These are phyloP conservation scores for Hypoxylon sp. DNA, from an alignment of 2,329 filamentous ascomycete species.

Conservation along the genomic window DNA sequence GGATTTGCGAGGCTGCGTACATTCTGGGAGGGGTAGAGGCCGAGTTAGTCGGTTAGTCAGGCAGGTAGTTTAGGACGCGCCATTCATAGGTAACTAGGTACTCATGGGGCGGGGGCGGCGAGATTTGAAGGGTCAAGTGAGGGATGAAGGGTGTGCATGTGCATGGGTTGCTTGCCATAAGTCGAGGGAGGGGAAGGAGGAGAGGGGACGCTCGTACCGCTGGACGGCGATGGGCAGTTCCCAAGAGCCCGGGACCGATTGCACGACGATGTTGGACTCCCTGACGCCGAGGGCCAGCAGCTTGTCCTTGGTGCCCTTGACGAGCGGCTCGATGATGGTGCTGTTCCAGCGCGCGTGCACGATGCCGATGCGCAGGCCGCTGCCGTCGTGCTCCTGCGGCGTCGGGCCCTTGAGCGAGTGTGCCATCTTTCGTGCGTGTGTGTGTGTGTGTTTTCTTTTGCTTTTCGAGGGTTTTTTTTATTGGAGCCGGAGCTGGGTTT, in stretches of 20 bases:
- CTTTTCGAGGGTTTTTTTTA: neutral
- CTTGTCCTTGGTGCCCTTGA: constrained; percentile 83
- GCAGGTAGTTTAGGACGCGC: constrained; percentile 5
- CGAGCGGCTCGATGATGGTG: constrained; percentile 86
- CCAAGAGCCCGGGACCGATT: constrained; percentile 94
- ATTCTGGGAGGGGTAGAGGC: constrained; percentile 68
- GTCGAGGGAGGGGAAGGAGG: constrained; percentile 15
- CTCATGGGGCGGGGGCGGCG: neutral
- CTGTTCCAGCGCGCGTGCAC: constrained; percentile 97
- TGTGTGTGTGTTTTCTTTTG: constrained; percentile 31
- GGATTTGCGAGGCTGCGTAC: constrained; percentile 88
- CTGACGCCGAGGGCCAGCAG: constrained; percentile 85
- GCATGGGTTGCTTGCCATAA: neutral
- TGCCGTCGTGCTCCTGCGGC: constrained; percentile 74
- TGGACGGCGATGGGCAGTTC: constrained; percentile 94
- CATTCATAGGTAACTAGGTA: neutral
- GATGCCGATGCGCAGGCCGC: constrained; percentile 88
- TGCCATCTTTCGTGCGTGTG: constrained; percentile 52
- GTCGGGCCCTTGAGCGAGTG: constrained; percentile 69
- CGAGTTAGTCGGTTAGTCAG: constrained; percentile 26
- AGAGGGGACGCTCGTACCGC: constrained; percentile 67
- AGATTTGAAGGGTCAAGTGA: neutral
- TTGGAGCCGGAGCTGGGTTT: neutral
- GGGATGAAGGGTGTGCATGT: neutral
- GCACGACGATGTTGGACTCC: constrained; percentile 87